Evolutionary conservation across 148 eudicot genomes (phyloP), one percentile per base, ranked within the genome.

Genomic region (Rhododendron griersonianum): DNA sequence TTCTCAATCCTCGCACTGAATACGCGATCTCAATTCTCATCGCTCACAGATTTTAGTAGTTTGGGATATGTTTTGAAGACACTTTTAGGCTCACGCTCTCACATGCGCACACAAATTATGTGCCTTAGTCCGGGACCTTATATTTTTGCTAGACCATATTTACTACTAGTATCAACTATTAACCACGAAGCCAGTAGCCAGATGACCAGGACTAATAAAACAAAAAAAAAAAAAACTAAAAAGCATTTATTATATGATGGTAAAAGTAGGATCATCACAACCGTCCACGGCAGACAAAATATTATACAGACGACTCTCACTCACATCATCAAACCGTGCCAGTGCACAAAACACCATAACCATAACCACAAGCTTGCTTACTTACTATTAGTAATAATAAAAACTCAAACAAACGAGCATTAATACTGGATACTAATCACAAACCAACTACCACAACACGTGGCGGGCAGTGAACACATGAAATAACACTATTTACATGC

Each of bases 401-500:
- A 35, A n/a, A 35, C 37, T 44, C 2, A 0, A 55, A 83, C 2
- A 0, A 55, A 83, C 47, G 4, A 41, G 1, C 1, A 1, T 1
- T 37, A 33, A 3, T 2, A 75, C 41, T 11, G 21, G 11, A 35
- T 5, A 41, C 45, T 41, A 83, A 9, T 50, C 11, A 39, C 45
- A 39, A 19, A 37, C 33, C n/a, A 45, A 41, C 77, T 7, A n/a
- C 61, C 41, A 13, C 33, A 15, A 84, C 80, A 74, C 80, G 81
- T 74, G 35, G 69, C 50, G 18, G 69, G 13, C 69, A 37, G 23
- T 37, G 13, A 39, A n/a, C 23, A n/a, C 23, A 11, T 0, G 4
- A 39, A 55, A 84, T 39, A 48, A 84, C 81, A 14, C 86, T 84
- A 76, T 76, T 84, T 75, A 84, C 86, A 76, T 55, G 73, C 86